Percentiles rank a stretch among this genome's conserved stretches.
Conservation (phyloP, 2,329 filamentous ascomycete species). For the Curvularia spicifera region DNA sequence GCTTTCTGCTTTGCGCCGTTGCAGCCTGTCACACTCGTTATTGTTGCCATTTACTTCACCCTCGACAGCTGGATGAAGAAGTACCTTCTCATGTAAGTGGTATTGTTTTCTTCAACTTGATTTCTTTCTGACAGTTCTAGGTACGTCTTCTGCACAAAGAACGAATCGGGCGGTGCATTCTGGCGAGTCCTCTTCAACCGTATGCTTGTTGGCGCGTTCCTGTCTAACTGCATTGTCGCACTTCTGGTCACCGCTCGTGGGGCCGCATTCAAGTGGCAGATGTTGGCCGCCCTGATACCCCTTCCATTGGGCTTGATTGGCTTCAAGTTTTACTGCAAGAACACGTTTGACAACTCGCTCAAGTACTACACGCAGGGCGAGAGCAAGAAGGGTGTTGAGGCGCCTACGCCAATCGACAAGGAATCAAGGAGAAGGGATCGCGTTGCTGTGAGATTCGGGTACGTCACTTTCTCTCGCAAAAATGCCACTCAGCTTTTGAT, state of each 20-base stretch:
- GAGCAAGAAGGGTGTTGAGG: conserved; percentile 58
- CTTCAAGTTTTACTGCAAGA: conserved; percentile 87
- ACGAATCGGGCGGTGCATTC: conserved; percentile 89
- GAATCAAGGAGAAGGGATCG: conserved; percentile 64
- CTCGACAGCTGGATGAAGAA: conserved; percentile 93
- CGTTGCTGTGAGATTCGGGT: conserved; percentile 75
- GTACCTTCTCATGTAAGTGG: conserved; percentile 76
- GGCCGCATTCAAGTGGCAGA: conserved; percentile 49
- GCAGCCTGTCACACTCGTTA: conserved; percentile 85
- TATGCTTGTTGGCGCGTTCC: conserved; percentile 79
- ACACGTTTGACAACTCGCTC: conserved; percentile 77
- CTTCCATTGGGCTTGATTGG: conserved; percentile 77
- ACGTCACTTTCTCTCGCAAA: neutral
- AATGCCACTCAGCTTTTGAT: too few species aligned
- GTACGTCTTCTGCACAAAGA: conserved; percentile 93
- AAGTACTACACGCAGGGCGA: conserved; percentile 78
- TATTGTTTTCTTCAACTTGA: too few species aligned
- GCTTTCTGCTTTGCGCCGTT: conserved; percentile 83
- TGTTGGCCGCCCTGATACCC: conserved; percentile 74
- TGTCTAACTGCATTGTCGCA: conserved; percentile 80
- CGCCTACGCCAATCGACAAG: conserved; percentile 49
- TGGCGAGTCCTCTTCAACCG: conserved; percentile 94
- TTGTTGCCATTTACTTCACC: conserved; percentile 86
- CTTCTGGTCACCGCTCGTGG: conserved; percentile 76
- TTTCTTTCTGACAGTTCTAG: conserved; percentile 1